Percentiles rank a stretch among this genome's conserved stretches.
Evolutionary conservation across 1,284 basidiomycete species (phyloP).

Genomic region (Cystobasidiaceae sp.): DNA sequence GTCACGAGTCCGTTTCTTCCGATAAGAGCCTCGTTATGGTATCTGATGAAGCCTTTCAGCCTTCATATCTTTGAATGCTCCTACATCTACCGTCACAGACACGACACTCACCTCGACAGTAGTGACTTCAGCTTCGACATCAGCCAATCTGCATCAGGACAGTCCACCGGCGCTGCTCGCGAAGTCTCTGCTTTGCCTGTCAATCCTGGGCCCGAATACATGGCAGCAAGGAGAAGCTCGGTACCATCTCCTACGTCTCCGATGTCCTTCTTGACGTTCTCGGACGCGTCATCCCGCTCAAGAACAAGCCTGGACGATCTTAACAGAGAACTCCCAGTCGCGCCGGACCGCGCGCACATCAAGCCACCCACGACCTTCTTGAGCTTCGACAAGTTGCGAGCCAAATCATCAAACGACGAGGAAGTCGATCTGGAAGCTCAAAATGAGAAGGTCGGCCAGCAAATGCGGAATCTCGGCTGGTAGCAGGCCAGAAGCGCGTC

Average conservation of each 20-base stretch:
- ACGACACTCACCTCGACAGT: not conserved
- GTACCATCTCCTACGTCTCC: not conserved
- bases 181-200: no score
- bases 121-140: not conserved
- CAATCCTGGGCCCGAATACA: no score
- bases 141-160: not conserved
- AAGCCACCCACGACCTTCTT: not conserved
- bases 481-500: not conserved
- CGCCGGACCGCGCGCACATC: not conserved
- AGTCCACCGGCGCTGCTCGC: not conserved
- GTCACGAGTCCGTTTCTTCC: not conserved
- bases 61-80: conserved; percentile 6
- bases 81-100: not conserved
- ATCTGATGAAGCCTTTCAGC: no score
- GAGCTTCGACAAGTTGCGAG: not conserved
- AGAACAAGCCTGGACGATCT: not conserved
- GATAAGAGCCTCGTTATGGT: no score
- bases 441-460: not conserved
- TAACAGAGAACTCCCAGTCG: not conserved
- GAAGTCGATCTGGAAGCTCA: not conserved
- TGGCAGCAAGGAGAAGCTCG: not conserved
- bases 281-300: not conserved
- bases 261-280: not conserved
- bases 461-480: not conserved
- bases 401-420: not conserved